Percentiles rank a stretch among this genome's conserved stretches.
These are phyloP conservation scores for Oidium heveae DNA, from an alignment of 2,329 filamentous ascomycete genomes.

Conservation along the genomic window DNA sequence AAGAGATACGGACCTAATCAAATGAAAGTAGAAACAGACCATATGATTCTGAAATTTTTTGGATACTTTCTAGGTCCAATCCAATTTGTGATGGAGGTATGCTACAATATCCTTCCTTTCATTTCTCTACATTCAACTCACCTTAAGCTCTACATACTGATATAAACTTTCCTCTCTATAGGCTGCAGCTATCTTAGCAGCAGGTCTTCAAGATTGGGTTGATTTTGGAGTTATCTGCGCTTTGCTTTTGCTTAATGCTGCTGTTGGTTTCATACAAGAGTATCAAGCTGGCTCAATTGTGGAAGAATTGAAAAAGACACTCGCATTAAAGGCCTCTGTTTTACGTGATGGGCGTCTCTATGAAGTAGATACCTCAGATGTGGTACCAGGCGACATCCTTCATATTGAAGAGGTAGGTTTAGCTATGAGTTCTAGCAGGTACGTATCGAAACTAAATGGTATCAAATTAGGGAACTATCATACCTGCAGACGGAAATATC, in stretches of 20 bases:
- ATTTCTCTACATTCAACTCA: not conserved
- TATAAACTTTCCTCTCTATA: slow-evolving; percentile 28
- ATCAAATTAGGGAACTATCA: slow-evolving; percentile 14
- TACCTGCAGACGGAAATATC: slow-evolving; percentile 19
- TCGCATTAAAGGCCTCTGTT: slow-evolving; percentile 47
- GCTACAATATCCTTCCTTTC: slow-evolving; percentile 11
- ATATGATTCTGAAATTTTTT: slow-evolving; percentile 49
- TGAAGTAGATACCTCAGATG: slow-evolving; percentile 46
- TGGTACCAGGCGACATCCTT: slow-evolving; percentile 55
- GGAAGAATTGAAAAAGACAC: slow-evolving; percentile 50
- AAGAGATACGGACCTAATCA: slow-evolving; percentile 48
- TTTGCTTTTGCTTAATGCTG: slow-evolving; percentile 50
- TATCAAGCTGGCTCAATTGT: slow-evolving; percentile 60
- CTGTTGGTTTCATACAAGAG: slow-evolving; percentile 60
- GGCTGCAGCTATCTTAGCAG: slow-evolving; percentile 49
- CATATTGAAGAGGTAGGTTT: slow-evolving; percentile 47
- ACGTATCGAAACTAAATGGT: too few species aligned
- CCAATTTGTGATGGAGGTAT: slow-evolving; percentile 41
- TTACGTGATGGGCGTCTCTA: slow-evolving; percentile 41
- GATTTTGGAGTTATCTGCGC: slow-evolving; percentile 56
- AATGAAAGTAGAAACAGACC: slow-evolving; percentile 47
- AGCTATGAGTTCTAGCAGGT: slow-evolving; percentile 20
- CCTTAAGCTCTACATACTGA: not conserved
- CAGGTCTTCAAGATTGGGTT: slow-evolving; percentile 51
- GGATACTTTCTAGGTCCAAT: slow-evolving; percentile 53